phyloP scores from a whole-genome alignment of 1,284 basidiomycete species.

The Schizophyllum commune region DNA sequence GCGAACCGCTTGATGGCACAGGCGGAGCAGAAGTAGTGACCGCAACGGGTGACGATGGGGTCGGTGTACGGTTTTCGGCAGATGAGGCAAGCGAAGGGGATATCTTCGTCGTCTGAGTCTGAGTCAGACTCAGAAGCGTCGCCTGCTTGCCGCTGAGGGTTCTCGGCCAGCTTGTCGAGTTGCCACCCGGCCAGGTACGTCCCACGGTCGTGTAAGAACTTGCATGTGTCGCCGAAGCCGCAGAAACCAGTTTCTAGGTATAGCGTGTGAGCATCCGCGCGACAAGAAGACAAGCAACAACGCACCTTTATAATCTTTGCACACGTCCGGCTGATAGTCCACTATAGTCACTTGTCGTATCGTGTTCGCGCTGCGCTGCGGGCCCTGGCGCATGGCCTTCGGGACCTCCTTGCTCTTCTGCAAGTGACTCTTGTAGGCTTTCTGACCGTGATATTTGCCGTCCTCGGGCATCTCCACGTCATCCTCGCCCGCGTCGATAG shows the following conservation, averaged over 20 bases:
- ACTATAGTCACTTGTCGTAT: slow-evolving; percentile 93
- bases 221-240: slow-evolving; percentile 98
- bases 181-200: slow-evolving; percentile 98
- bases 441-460: slow-evolving; percentile 83
- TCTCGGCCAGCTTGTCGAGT: slow-evolving; percentile 80
- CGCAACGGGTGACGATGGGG: slow-evolving; percentile 92
- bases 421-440: slow-evolving; percentile 76
- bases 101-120: slow-evolving; percentile 75
- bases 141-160: slow-evolving; percentile 50
- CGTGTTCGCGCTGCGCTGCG: slow-evolving; percentile 75
- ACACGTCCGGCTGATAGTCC: slow-evolving; percentile 98
- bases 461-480: slow-evolving; percentile 69
- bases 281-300: slow-evolving; percentile 11
- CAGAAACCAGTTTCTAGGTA: slow-evolving; percentile 92
- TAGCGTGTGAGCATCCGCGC: slow-evolving; percentile 14
- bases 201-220: slow-evolving; percentile 86
- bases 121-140: slow-evolving; percentile 43
- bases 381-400: slow-evolving; percentile 85
- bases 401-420: slow-evolving; percentile 78
- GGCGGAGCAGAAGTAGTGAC: slow-evolving; percentile 93
- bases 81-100: slow-evolving; percentile 96
- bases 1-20: slow-evolving; percentile 92
- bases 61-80: slow-evolving; percentile 94
- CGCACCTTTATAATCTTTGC: slow-evolving; percentile 97
- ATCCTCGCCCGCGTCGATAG: slow-evolving; percentile 42